Conservation (phyloP, 1,284 basidiomycete genomes). For the Cystobasidium pallidum region DNA sequence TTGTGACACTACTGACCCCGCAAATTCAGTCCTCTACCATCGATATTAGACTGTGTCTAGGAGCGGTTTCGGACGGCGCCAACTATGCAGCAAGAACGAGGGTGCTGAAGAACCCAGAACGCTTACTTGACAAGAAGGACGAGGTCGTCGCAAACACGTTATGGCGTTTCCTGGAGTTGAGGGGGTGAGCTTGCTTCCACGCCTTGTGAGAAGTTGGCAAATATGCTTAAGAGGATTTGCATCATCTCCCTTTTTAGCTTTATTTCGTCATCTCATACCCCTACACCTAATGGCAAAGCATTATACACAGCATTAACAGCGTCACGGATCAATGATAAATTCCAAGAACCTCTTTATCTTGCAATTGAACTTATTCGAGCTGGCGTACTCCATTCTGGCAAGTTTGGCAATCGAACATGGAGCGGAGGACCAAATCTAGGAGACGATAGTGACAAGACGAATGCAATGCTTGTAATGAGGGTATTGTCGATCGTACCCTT, state of each 20-base stretch:
- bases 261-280: constrained; percentile 86
- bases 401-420: constrained; percentile 84
- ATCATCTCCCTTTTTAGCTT: constrained; percentile 8
- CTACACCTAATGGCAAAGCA: constrained; percentile 85
- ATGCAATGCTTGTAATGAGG: constrained; percentile 91
- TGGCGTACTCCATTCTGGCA: constrained; percentile 89
- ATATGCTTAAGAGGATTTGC: neutral
- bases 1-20: neutral
- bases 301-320: constrained; percentile 78
- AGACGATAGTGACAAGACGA: constrained; percentile 51
- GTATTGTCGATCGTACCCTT: constrained; percentile 90
- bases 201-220: neutral
- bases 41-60: constrained; percentile 91
- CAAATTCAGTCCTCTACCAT: constrained; percentile 84
- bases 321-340: constrained; percentile 90
- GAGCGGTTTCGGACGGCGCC: constrained; percentile 75
- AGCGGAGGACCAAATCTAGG: constrained; percentile 95
- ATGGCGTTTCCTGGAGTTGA: constrained; percentile 94
- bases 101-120: constrained; percentile 60
- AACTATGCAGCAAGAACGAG: constrained; percentile 74
- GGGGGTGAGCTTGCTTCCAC: constrained; percentile 66
- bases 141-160: constrained; percentile 97
- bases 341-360: constrained; percentile 93
- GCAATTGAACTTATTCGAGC: constrained; percentile 91
- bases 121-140: constrained; percentile 90